Evolutionary conservation across 176 grass and related monocot genomes (phyloP), one percentile per base, ranked within the genome.

Genomic region (Poa pratensis): DNA sequence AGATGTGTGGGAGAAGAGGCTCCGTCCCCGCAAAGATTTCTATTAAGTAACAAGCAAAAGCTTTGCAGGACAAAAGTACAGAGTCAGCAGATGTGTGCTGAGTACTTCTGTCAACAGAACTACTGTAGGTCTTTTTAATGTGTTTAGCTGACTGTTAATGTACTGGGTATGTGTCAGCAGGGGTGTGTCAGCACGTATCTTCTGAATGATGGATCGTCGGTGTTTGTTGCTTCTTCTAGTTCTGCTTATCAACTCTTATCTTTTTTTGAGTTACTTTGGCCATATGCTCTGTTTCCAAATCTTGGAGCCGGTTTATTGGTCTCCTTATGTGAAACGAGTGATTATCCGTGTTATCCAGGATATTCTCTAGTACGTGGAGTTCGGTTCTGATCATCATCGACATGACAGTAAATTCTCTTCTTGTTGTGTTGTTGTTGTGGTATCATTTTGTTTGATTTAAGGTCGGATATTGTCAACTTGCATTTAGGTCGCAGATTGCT

Each of bases 1-100:
- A 18, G 65, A 89, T 64, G 34, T 84, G 23, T 66, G 72, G 55
- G 52, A 60, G 64, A 84, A 80, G 87, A 79, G 14, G 17, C 26
- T 8, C 6, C 23, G 40, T 9, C 4, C 57, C 60, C 58, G 22
- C 58, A 64, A 7, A 27, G 8, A 23, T 27, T 73, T 1, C 14
- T 3, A 14, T 28, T 73, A 73, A 23, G 28, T 30, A 73, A 73
- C 23, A 49, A 50, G 70, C 15, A 16, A 49, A 50, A 73, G 3
- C 70, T 0, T 26, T 49, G 22, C 42, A 73, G n/a, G 20, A 45
- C 5, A 72, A 72, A 39, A n/a, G 23, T 24, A 39, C 45, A 23
- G 5, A 48, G 69, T 72, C 69, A 46, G 68, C 39, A 72, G 69
- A 72, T 13, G 10, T 72, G 40, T 49, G 23, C 23, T 49, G 14